A percentile compares a stretch with the other conserved stretches of the same genome.
Conservation (phyloP, 2,329 filamentous ascomycete species). For the Claviceps arundinis region DNA sequence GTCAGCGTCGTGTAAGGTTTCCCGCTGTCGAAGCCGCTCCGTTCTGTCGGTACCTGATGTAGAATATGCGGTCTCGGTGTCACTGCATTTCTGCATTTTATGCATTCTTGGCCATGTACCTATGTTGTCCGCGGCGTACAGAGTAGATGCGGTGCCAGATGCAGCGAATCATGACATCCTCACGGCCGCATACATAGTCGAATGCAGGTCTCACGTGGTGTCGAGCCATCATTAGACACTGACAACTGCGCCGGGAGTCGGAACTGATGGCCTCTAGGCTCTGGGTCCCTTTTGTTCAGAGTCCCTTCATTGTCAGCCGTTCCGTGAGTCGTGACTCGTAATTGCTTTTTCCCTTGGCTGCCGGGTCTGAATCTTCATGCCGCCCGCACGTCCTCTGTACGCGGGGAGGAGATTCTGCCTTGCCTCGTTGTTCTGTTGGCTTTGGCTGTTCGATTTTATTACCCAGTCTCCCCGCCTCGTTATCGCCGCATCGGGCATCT, state of each 20-base stretch:
- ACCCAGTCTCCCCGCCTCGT: neutral
- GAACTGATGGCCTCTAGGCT: neutral
- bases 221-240: neutral
- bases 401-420: neutral
- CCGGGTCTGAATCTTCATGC: neutral
- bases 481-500: neutral
- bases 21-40: neutral
- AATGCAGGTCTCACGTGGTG: neutral
- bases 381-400: too few species aligned
- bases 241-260: neutral
- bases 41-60: conserved; percentile 1
- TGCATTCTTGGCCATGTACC: neutral
- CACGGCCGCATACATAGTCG: neutral
- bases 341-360: neutral
- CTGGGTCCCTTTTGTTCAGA: too few species aligned
- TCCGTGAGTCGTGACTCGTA: neutral
- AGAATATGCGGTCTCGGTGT: neutral
- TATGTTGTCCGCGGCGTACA: too few species aligned
- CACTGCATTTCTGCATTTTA: neutral
- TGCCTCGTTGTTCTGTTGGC: neutral
- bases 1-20: too few species aligned
- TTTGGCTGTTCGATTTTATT: neutral
- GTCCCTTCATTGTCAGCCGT: too few species aligned
- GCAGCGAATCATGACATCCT: neutral
- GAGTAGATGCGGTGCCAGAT: neutral